Evolutionary conservation across 2,329 filamentous ascomycete species (phyloP), one percentile per base, ranked within the genome.

Genomic region (Neofusicoccum ribis): DNA sequence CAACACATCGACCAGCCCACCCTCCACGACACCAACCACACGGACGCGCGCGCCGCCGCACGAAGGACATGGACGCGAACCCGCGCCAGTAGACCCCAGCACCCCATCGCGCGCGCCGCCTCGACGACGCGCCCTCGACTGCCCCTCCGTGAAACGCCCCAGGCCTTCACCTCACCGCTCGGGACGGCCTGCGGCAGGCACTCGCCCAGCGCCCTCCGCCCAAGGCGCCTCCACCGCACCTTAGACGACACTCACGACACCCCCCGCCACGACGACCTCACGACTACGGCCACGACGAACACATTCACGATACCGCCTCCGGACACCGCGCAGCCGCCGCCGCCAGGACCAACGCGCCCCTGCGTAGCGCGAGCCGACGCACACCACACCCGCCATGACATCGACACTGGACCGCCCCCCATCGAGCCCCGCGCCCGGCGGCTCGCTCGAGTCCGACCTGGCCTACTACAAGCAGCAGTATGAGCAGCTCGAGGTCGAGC

Each of bases 381-480:
- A 67, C 68, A 65, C 54, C 68, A 59, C 67, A 65, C 65, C 69
- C 70, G 64, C 67, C 68, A 77, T 77, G 74, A 69, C 71, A 27
- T 65, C 65, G n/a, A 60, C 56, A 44, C 44, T 68, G 65, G 63
- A 72, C 70, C 68, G 71, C 73, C 68, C 68, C 46, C 70, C 73
- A 14, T 74, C 75, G 44, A 67, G 74, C 76, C 37, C 70, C 71
- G 56, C 67, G 44, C 61, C 60, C 17, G 61, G 46, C 50, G 59
- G 56, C 34, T 49, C 50, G 27, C 70, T 81, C 69, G 89, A 93
- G 74, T 91, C 95, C 74, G 90, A 93, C 67, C 84, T 99, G 61
- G 86, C 89, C 66, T 97, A 95, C 86, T 99, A 98, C 86, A 99
- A 99, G 83, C 81, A 88, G 63, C 94, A 98, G 78, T 98, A 98